phyloP scores from a whole-genome alignment of 2,329 filamentous ascomycete species.

The Penicillium oxalicum region DNA sequence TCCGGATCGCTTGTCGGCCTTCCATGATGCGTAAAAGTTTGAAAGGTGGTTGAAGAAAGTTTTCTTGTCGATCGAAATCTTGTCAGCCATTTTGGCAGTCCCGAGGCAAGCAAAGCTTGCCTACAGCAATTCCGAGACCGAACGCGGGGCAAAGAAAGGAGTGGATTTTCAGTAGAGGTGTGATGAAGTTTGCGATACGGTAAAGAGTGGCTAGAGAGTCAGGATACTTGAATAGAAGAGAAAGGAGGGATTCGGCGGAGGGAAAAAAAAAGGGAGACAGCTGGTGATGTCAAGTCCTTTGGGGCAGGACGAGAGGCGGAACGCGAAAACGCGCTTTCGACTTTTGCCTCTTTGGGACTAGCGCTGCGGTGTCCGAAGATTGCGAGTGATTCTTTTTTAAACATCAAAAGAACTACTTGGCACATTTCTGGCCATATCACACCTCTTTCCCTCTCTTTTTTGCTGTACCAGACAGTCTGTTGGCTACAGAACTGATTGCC shows the following conservation, averaged over 20 bases:
- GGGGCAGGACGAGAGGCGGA: conserved; percentile 4
- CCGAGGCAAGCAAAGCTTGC: conserved; percentile 14
- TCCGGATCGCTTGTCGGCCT: conserved; percentile 84
- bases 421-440: neutral
- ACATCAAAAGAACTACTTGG: neutral
- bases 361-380: conserved; percentile 2
- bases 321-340: conserved; percentile 26
- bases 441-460: too few relatives aligned
- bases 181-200: conserved; percentile 4
- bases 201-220: neutral
- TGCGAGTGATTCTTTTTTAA: neutral
- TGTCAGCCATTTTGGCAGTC: conserved; percentile 53
- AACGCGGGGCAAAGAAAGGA: neutral
- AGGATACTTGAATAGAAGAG: neutral
- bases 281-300: conserved; percentile 5
- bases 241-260: neutral
- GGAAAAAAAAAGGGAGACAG: neutral
- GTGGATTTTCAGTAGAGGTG: neutral
- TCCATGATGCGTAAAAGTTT: conserved; percentile 86
- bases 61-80: conserved; percentile 93
- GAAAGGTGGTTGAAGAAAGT: conserved; percentile 90
- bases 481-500: neutral
- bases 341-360: conserved; percentile 19
- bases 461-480: neutral
- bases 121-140: conserved; percentile 8